phyloP scores from a whole-genome alignment of 2,329 filamentous ascomycete species.

The Penicillium sp. region DNA sequence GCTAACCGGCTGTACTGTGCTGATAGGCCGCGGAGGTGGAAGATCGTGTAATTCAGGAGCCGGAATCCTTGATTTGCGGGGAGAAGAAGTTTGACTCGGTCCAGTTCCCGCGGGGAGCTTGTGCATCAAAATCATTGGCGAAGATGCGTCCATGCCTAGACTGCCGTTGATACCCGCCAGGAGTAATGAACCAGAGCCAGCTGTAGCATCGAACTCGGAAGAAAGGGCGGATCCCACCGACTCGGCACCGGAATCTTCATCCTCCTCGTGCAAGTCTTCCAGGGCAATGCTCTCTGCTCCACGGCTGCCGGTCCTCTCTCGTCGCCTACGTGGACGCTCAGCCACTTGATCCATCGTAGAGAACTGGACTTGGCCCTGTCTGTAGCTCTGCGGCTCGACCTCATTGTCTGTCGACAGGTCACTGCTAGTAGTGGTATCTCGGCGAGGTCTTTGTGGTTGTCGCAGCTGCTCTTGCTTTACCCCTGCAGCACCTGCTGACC shows the following conservation, averaged over 20 bases:
- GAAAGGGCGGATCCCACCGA: slow-evolving; percentile 48
- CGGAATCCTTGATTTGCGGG: slow-evolving; percentile 47
- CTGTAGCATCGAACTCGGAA: slow-evolving; percentile 52
- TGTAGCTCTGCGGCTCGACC: slow-evolving; percentile 50
- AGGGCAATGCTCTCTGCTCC: slow-evolving; percentile 29
- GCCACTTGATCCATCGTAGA: slow-evolving; percentile 35
- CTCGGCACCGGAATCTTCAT: slow-evolving; percentile 46
- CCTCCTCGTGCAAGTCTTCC: slow-evolving; percentile 35
- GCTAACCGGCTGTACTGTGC: slow-evolving; percentile 53
- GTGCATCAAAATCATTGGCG: slow-evolving; percentile 43
- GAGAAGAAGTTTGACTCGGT: slow-evolving; percentile 40
- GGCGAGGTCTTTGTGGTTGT: slow-evolving; percentile 48
- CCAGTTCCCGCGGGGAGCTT: slow-evolving; percentile 34
- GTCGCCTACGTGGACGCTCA: slow-evolving; percentile 28
- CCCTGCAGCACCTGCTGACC: slow-evolving; percentile 54
- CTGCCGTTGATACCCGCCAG: slow-evolving; percentile 45
- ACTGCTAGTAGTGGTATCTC: slow-evolving; percentile 61
- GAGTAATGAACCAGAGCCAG: slow-evolving; percentile 52
- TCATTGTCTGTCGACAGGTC: slow-evolving; percentile 64
- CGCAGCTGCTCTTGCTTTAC: slow-evolving; percentile 43
- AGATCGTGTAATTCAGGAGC: slow-evolving; percentile 52
- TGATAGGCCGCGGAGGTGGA: slow-evolving; percentile 58
- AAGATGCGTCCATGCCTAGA: slow-evolving; percentile 45
- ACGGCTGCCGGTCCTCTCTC: slow-evolving; percentile 25
- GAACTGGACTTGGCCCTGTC: slow-evolving; percentile 50